Percentiles rank a stretch among this genome's conserved stretches.
phyloP scores from a whole-genome alignment of 306 rosid genomes.

The Parietaria judaica region DNA sequence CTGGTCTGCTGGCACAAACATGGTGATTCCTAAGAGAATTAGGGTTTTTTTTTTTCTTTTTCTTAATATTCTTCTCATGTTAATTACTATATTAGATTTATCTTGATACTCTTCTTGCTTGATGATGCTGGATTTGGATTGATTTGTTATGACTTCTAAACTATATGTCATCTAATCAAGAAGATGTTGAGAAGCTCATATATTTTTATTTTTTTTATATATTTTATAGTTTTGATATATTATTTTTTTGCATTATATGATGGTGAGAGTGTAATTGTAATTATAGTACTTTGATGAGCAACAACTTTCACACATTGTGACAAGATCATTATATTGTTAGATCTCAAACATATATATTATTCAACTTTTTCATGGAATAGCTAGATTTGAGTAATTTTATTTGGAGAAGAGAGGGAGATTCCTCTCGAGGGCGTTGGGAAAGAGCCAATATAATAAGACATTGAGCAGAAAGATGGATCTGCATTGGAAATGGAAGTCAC shows the following conservation, averaged over 20 bases:
- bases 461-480: constrained; percentile 27
- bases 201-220: neutral
- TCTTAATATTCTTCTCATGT: neutral
- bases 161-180: constrained; percentile 27
- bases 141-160: constrained; percentile 9
- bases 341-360: neutral
- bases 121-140: constrained; percentile 28
- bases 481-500: constrained; percentile 70
- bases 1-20: constrained; percentile 97
- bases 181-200: constrained; percentile 16
- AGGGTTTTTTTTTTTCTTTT: neutral
- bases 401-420: constrained; percentile 25
- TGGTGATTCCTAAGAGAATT: constrained; percentile 41
- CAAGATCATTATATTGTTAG: neutral
- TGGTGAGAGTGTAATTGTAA: constrained; percentile 25
- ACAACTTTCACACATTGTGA: constrained; percentile 23
- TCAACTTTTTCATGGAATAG: no score
- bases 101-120: constrained; percentile 7
- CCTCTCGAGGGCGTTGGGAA: constrained; percentile 17
- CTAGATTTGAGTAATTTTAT: no score
- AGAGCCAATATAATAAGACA: constrained; percentile 23
- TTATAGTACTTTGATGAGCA: constrained; percentile 24
- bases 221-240: neutral
- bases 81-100: neutral
- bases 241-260: neutral